Percentiles rank a stretch among this genome's conserved stretches.
phyloP scores from a whole-genome alignment of 1,284 basidiomycete species.

The Taiwanofungus camphoratus region DNA sequence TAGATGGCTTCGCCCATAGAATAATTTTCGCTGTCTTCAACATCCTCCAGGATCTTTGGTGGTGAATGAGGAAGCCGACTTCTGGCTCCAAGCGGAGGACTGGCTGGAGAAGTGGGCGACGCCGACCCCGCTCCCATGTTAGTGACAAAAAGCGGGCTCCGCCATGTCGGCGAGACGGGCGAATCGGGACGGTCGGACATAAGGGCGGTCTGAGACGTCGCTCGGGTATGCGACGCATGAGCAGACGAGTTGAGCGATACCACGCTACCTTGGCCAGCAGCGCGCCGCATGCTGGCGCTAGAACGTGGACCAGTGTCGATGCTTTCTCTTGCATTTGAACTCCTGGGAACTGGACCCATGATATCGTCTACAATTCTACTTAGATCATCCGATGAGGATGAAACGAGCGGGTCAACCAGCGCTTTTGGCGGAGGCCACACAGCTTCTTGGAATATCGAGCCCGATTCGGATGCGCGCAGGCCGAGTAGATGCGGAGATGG shows the following conservation, averaged over 20 bases:
- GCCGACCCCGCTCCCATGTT: slow-evolving; percentile 23
- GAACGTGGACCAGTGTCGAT: background rate
- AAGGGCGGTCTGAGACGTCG: slow-evolving; percentile 17
- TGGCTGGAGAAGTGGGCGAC: slow-evolving; percentile 11
- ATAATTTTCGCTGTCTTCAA: background rate
- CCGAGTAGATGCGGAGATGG: slow-evolving; percentile 33
- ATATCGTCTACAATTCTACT: slow-evolving; percentile 43
- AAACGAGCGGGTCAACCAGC: slow-evolving; percentile 41
- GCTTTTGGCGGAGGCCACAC: slow-evolving; percentile 42
- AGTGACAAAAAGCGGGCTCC: slow-evolving; percentile 20
- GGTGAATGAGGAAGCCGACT: slow-evolving; percentile 8
- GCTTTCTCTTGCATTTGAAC: background rate
- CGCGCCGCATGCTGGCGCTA: background rate
- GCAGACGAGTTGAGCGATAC: slow-evolving; percentile 12
- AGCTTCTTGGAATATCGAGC: slow-evolving; percentile 45
- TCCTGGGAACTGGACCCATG: slow-evolving; percentile 36
- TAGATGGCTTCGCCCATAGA: slow-evolving; percentile 9
- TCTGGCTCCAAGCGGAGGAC: slow-evolving; percentile 11
- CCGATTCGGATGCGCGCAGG: slow-evolving; percentile 37
- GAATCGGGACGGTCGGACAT: slow-evolving; percentile 10
- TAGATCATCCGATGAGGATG: slow-evolving; percentile 32
- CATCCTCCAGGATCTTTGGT: background rate
- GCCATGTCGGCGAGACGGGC: slow-evolving; percentile 16
- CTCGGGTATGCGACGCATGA: slow-evolving; percentile 13
- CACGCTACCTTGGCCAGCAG: slow-evolving; percentile 10